A percentile compares a stretch with the other conserved stretches of the same genome.
Evolutionary conservation across 495 filamentous ascomycete species (phyloP).

Genomic region (Parathielavia hyrcaniae): DNA sequence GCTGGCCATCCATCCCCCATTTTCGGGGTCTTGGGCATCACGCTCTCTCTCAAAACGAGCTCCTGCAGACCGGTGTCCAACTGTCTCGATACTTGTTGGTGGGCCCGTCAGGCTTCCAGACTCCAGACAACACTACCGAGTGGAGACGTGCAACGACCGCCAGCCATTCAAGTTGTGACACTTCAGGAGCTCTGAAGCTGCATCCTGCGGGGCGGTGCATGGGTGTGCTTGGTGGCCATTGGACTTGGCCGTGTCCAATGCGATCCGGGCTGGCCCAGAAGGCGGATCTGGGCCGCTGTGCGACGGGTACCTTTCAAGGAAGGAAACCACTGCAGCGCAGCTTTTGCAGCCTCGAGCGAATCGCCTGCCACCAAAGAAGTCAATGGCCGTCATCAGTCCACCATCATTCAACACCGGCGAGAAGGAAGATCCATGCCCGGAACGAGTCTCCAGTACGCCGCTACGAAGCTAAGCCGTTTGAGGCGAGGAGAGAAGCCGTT

Average conservation of each 20-base stretch:
- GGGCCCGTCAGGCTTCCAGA: conserved; percentile 28
- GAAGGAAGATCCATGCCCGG: too few species aligned
- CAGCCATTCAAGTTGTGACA: conserved; percentile 34
- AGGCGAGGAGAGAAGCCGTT: background rate
- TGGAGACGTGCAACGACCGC: conserved; percentile 22
- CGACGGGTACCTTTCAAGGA: background rate
- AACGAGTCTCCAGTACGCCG: background rate
- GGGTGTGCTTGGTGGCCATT: conserved; percentile 17
- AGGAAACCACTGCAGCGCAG: background rate
- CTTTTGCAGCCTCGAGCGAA: background rate
- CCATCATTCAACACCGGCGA: conserved; percentile 9
- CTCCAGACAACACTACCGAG: conserved; percentile 22
- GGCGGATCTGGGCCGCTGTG: conserved; percentile 4
- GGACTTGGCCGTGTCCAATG: conserved; percentile 16
- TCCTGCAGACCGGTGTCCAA: conserved; percentile 27
- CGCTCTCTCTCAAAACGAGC: conserved; percentile 5
- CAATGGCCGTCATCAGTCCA: conserved; percentile 10
- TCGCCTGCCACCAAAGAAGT: conserved; percentile 18
- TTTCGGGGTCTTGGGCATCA: conserved; percentile 17
- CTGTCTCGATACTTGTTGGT: conserved; percentile 17
- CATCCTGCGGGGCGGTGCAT: conserved; percentile 29
- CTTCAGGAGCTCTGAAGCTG: conserved; percentile 29
- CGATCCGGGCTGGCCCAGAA: conserved; percentile 13
- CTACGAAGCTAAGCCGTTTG: conserved; percentile 11
- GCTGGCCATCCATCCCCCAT: conserved; percentile 8